Base-by-base conservation (phyloP, 106 monocot genomes). In the Phalaenopsis aphrodite region DNA sequence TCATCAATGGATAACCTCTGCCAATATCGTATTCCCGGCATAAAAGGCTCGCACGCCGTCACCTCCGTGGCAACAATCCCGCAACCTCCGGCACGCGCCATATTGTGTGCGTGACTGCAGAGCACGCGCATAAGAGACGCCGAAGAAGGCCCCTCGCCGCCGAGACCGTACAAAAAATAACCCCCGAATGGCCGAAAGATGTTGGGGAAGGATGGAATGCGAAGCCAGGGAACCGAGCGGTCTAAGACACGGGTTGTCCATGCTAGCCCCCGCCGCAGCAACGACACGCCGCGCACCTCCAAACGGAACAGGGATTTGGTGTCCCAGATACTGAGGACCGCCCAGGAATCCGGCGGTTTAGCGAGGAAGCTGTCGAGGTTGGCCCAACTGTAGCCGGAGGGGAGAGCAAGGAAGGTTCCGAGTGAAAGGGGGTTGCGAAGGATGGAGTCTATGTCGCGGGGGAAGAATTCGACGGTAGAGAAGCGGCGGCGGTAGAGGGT, bases 91-190 rank as follows among this genome's bases (percentile, higher is more conserved):
- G 78, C 65, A 67, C 42, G 42, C 8, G 86, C 91, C 82, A 91
- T 56, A 81, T 91, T 88, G 75, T 91, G 91, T 41, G 84, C 88
- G 82, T 86, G 82, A 21, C 75, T 42, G 79, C 88, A 91, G 47
- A 91, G 84, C 2, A 82, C 55, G 37, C 79, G 61, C 37, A 86
- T 66, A 43, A 87, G 76, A 55, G 16, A 5, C 36, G 56, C 79
- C 17, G 84, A 81, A 2, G 14, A 56, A 2, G 87, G 84, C 0
- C 90, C 90, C 19, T 83, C 79, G 64, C 79, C 65, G 66, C 72
- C 52, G 9, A 81, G 17, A 41, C 84, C 84, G 66, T 81, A 78
- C 36, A 84, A 0, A 14, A 79, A 55, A 61, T 78, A 73, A 7
- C 83, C 12, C 17, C 87, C 89, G 76, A 84, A 87, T 10, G 87